Percentiles rank a stretch among this genome's conserved stretches.
Conservation (phyloP, 257 asterid species). For the Plectranthus barbatus region DNA sequence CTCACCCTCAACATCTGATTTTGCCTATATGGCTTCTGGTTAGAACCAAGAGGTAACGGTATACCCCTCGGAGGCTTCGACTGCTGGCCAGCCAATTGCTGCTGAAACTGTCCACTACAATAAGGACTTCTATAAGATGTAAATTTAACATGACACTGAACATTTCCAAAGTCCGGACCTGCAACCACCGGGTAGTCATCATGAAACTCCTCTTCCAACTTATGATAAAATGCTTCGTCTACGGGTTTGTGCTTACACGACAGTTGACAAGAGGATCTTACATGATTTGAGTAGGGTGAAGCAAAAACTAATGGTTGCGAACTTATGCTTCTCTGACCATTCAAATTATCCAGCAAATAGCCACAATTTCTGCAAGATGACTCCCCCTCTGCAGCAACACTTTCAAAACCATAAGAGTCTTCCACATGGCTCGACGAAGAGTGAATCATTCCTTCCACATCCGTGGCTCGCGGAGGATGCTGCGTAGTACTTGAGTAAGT, state of each 20-base stretch:
- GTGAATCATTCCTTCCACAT: slow-evolving; percentile 21
- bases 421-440: slow-evolving; percentile 17
- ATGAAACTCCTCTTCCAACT: slow-evolving; percentile 24
- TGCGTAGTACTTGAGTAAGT: slow-evolving; percentile 26
- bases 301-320: slow-evolving; percentile 21
- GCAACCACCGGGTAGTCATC: slow-evolving; percentile 13
- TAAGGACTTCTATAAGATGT: slow-evolving; percentile 19
- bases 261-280: slow-evolving; percentile 29
- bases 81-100: slow-evolving; percentile 24
- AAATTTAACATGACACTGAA: slow-evolving; percentile 16
- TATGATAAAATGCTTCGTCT: slow-evolving; percentile 20
- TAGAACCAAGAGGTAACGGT: slow-evolving; percentile 22
- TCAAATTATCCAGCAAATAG: slow-evolving; percentile 23
- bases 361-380: slow-evolving; percentile 58
- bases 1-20: slow-evolving; percentile 31
- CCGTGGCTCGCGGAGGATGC: slow-evolving; percentile 16
- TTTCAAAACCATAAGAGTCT: slow-evolving; percentile 13
- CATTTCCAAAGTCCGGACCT: slow-evolving; percentile 4
- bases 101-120: slow-evolving; percentile 22
- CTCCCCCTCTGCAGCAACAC: slow-evolving; percentile 19
- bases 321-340: slow-evolving; percentile 11
- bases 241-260: slow-evolving; percentile 21
- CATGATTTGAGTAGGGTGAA: slow-evolving; percentile 26
- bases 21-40: slow-evolving; percentile 24
- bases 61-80: slow-evolving; percentile 21